Evolutionary conservation across 2,329 filamentous ascomycete species (phyloP), one percentile per base, ranked within the genome.

Genomic region (Fusarium penzigii): DNA sequence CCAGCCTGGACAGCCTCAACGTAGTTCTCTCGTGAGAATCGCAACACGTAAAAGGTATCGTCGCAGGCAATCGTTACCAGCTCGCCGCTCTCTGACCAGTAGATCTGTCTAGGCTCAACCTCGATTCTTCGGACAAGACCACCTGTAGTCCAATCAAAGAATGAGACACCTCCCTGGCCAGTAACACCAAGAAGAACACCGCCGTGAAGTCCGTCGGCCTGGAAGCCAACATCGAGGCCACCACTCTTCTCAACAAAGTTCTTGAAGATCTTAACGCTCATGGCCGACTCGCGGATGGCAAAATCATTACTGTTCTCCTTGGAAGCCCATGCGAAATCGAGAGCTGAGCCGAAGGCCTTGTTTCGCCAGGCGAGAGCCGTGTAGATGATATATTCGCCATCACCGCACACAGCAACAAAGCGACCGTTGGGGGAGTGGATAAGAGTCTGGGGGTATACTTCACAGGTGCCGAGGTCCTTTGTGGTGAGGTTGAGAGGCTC

Each of bases 241-340:
- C 90, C 90, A 29, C 81, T 76, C 75, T 95, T 93, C 72, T 97
- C 94, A 62, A 92, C 88, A 77, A 99, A 97, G 75, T 97, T 97
- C 75, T 94, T 93, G 81, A 94, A 97, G 36, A 97, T 86, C 79
- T 97, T 97, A 66, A 99, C 92, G 66, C 89, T 96, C 44, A 93
- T 96, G 29, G 89, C 77, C 5, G 92, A 97, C 74, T 99, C 94
- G 36, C 94, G 88, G 64, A 99, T 97, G 39, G 94, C 94, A 68
- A 96, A 97, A 71, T 99, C 94, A 72, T 97, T 97, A 76, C 91
- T 96, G 75, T 97, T 96, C 52, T 97, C 93, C 74, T 96, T 97
- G 42, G 90, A 90, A 0, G 89, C 93, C 94, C 94, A 99, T 11
- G 90, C 92, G 71, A 99, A 99, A 74, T 99, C 94, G 47, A 97